Conservation (phyloP, 169 alveolate species). For the Plasmodium knowlesi region DNA sequence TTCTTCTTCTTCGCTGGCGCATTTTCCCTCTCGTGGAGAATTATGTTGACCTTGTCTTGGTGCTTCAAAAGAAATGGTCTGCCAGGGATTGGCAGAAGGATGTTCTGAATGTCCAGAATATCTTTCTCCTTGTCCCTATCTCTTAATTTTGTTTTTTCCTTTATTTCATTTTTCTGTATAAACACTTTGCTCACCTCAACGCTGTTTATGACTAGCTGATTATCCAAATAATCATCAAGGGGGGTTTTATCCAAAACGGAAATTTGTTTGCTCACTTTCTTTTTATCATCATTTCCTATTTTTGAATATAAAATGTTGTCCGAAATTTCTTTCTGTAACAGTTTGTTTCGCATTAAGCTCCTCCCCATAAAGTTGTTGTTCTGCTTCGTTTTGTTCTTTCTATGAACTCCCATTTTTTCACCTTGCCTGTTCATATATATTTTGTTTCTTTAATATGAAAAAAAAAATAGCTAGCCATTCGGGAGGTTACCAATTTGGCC, state of each 20-base stretch:
- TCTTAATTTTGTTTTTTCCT: conserved; percentile 38
- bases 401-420: conserved; percentile 6
- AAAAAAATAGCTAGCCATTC: background rate
- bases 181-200: conserved; percentile 76
- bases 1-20: background rate
- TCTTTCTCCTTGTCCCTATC: conserved; percentile 20
- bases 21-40: conserved; percentile 7
- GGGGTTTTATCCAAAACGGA: conserved; percentile 41
- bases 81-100: conserved; percentile 82
- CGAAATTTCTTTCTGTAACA: conserved; percentile 41
- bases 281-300: conserved; percentile 30
- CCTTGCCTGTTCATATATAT: background rate
- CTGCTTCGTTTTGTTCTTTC: conserved; percentile 12
- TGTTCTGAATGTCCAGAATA: conserved; percentile 72
- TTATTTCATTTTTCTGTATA: conserved; percentile 76
- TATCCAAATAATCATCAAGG: conserved; percentile 66
- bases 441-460: background rate
- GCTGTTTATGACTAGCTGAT: conserved; percentile 76
- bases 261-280: conserved; percentile 3
- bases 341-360: conserved; percentile 52
- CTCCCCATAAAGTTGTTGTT: conserved; percentile 52
- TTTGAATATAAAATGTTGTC: conserved; percentile 42
- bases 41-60: conserved; percentile 67
- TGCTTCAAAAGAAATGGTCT: conserved; percentile 74
- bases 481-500: background rate